Evolutionary conservation across 306 rosid genomes (phyloP), one percentile per base, ranked within the genome.

Genomic region (Pyrus pyrifolia): DNA sequence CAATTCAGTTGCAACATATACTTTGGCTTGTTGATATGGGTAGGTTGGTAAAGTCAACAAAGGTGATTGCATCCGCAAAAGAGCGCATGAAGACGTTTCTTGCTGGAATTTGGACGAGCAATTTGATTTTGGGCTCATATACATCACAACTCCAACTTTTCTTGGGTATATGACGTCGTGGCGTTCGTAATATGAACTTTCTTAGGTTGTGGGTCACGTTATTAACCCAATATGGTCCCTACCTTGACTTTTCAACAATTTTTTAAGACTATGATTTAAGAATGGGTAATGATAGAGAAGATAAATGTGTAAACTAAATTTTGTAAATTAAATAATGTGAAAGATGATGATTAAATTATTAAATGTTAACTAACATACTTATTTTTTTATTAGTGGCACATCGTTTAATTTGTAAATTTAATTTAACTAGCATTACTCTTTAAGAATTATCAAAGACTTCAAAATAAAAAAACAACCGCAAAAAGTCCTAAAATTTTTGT

Each of bases 241-340:
- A 6, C 4, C 46, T 78, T 51, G 77, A 78, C 77, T 10, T 79
- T 53, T 79, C 73, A 72, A 66, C 29, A 35, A 33, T 33, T 62
- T 71, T 71, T 30, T 30, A 8, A 15, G 6, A n/a, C 27, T 11
- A 17, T 4, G 21, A 49, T 15, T 1, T 6, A 35, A 35, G 40
- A 35, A 35, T 35, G 40, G 2, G 0, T 38, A 38, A 38, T 38
- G 10, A 7, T 38, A 38, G 0, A 38, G 0, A 38, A 2, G 6
- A 0, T 38, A 9, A 38, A 38, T 38, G 2, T 38, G 42, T 7
- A 7, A 2, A 35, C 6, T 35, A 35, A 35, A 35, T 35, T 35
- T 35, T 35, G 2, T 35, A 38, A 7, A 38, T 38, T 38, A 7
- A 38, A 38, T 38, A 2, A 38, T 0, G 2, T 38, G 10, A 38